Base-by-base conservation (phyloP, 1,284 basidiomycete genomes). In the Papiliotrema laurentii region DNA sequence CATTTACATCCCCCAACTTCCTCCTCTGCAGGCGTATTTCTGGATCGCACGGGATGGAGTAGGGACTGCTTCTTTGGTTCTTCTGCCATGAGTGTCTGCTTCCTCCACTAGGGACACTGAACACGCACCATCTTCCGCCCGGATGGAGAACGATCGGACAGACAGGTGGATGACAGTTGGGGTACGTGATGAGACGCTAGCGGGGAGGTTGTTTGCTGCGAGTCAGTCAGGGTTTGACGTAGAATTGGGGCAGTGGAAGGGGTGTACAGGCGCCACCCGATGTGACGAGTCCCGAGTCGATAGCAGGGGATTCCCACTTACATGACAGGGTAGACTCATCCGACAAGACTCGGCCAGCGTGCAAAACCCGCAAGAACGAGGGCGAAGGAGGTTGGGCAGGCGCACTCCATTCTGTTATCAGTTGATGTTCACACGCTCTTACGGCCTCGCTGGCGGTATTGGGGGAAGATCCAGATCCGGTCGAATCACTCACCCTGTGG, bases 141-240 rank as follows among this genome's bases (percentile, higher is more conserved):
- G 46, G 30, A 71, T 61, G 4, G 63, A 66, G 52, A 80, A 81
- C 0, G 85, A 81, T 38, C 88, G 79, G 49, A 90, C 81, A 18
- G 86, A 87, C 28, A 90, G 78, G 64, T 90, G 88, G 22, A 90
- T 83, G 42, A 90, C 86, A 0, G 85, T 89, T 2, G 82, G 76
- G 16, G 70, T 66, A 0, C 62, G 51, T 5, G 75, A 60, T 1
- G 72, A 51, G 59, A 75, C 49, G 51, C 49, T 52, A 59, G 43
- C 55, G 2, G 44, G 77, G 10, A 72, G 60, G 50, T 62, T 65
- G 40, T 66, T 69, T 30, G 63, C 69, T 71, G 48, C 16, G 10
- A 9, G 21, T 33, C 19, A 35, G 14, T 16, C 6, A 33, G n/a
- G n/a, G n/a, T n/a, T n/a, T n/a, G n/a, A 10, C n/a, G 30, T n/a